Evolutionary conservation across 1,139 yeast species (phyloP), one percentile per base, ranked within the genome.

Genomic region (Saccharomyces hybrid): DNA sequence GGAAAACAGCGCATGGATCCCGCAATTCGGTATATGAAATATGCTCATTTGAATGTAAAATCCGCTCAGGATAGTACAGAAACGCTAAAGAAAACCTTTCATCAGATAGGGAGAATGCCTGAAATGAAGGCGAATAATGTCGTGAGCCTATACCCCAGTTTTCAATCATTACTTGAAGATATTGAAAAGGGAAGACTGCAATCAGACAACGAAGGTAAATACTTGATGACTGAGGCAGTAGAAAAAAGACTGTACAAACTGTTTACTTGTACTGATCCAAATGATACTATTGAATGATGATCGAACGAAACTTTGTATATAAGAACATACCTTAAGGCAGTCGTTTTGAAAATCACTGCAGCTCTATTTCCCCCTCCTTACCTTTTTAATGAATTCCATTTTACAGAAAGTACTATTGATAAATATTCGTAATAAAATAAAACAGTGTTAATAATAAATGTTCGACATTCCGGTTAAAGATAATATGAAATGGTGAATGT

Each of bases 91-190:
- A 78, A 78, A 59, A 74, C 81, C 51, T 60, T 84, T 31, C 75
- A 77, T 51, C 84, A 83, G 56, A 76, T 85, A 59, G 80, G 80
- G 54, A 71, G 76, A 58, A 76, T 84, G 76, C 82, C 87, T 1
- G 77, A 71, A 26, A 53, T 67, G 5, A 68, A 70, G 48, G 72
- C 76, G 0, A 61, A 65, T 31, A 63, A 67, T 4, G 66, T 74
- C 2, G 56, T 63, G 5, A 64, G 70, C 2, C 73, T 70, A 56
- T 75, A 76, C 58, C 70, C 75, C 3, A 70, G 74, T 4, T 65
- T 83, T 47, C 69, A 67, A 50, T 65, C 71, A 23, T 55, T 83
- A 9, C 73, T 69, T 56, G 59, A 66, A 1, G 71, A 71, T 56
- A 69, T 75, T 44, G 59, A 57, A 48, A 62, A 53, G 9, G 63